phyloP scores from a whole-genome alignment of 2,329 filamentous ascomycete genomes.

The Aspergillus viridinutans region DNA sequence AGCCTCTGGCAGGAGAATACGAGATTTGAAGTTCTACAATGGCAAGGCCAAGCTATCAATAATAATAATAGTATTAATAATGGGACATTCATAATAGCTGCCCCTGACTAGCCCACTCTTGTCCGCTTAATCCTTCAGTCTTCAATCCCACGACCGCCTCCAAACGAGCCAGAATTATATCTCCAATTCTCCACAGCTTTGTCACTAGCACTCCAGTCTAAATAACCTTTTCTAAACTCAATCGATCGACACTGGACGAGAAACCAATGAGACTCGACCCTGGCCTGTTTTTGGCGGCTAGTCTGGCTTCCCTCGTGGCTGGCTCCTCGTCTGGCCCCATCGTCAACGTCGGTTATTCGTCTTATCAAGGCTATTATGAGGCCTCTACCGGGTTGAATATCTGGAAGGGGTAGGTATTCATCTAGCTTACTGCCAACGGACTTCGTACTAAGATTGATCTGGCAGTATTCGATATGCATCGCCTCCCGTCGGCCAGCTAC shows the following conservation, averaged over 20 bases:
- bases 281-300: conserved; percentile 1
- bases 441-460: neutral
- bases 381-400: conserved; percentile 38
- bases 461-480: conserved; percentile 35
- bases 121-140: too few species aligned
- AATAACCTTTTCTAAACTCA: too few species aligned
- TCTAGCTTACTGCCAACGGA: neutral
- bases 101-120: too few species aligned
- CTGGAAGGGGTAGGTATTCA: conserved; percentile 43
- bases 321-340: conserved; percentile 1
- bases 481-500: conserved; percentile 26
- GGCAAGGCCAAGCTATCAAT: too few species aligned
- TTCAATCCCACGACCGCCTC: too few species aligned
- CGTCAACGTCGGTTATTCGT: conserved; percentile 46
- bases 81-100: too few species aligned
- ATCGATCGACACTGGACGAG: neutral
- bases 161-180: too few species aligned
- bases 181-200: too few species aligned
- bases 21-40: too few species aligned
- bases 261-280: neutral
- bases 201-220: too few species aligned
- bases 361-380: conserved; percentile 44
- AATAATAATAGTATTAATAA: too few species aligned
- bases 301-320: neutral
- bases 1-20: too few species aligned